Evolutionary conservation across 371 early-diverging fungal genomes (phyloP).

Genomic region (Mortierella sp.): DNA sequence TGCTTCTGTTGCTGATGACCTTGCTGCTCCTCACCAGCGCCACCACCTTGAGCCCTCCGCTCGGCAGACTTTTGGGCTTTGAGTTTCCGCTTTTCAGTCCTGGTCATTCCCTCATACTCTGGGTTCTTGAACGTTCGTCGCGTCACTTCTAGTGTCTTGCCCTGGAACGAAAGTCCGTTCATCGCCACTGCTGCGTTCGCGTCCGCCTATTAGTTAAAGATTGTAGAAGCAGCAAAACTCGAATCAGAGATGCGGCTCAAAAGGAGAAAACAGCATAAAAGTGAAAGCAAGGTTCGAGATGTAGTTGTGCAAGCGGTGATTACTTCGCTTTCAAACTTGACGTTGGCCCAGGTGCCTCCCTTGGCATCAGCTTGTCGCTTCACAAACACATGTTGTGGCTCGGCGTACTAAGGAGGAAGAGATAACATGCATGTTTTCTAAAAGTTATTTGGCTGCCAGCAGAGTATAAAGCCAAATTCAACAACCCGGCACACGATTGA

Average conservation of each 20-base stretch:
- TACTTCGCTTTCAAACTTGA: conserved; percentile 46
- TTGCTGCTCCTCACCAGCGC: neutral
- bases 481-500: no score
- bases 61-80: neutral
- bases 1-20: neutral
- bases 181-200: conserved; percentile 39
- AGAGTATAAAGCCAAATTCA: neutral
- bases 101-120: conserved; percentile 2
- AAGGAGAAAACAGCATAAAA: neutral
- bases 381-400: conserved; percentile 25
- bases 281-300: neutral
- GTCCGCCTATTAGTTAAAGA: conserved; percentile 19
- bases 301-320: neutral
- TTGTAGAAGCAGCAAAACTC: neutral
- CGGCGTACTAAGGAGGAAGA: conserved; percentile 20
- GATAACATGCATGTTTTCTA: neutral
- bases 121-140: conserved; percentile 30
- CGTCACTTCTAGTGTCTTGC: conserved; percentile 26
- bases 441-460: neutral
- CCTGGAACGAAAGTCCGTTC: conserved; percentile 40
- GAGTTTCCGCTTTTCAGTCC: neutral
- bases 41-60: neutral
- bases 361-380: neutral
- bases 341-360: conserved; percentile 32
- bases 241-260: neutral